Base-by-base conservation (phyloP, 2,329 filamentous ascomycete species). In the Xylariaceae sp. region DNA sequence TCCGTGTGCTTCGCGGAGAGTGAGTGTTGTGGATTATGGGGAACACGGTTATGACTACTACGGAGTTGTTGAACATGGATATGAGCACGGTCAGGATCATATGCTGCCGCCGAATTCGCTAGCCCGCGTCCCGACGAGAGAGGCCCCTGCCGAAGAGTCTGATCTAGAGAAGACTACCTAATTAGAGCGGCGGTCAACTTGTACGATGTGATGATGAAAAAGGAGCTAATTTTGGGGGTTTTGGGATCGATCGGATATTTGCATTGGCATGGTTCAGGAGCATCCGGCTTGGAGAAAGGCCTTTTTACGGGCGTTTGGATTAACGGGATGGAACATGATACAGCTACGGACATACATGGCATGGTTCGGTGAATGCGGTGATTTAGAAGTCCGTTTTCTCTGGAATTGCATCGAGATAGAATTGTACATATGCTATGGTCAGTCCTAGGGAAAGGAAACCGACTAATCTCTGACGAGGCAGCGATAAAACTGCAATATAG, bases 1-100 rank as follows among this genome's bases (percentile, higher is more conserved):
- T 46, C 71, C 71, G 7, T 64, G 65, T 49, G 58, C 66, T 6
- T 69, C 71, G 23, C 64, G 69, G 17, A 62, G 60, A 45, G 48
- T 56, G 28, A 72, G 69, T 40, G 47, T 69, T 4, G n/a, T 36
- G 16, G 33, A 36, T 16, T 36, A 36, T n/a, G 33, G 33, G 8
- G 6, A 16, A 7, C 8, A 36, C 7, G 33, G n/a, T n/a, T n/a
- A n/a, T n/a, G 69, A 71, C 48, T 43, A 52, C 24, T 48, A 40
- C 21, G 33, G 31, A 7, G 24, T 29, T 8, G 45, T 16, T 6
- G 6, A 24, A 11, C 62, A 58, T 21, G 54, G 54, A 14, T 49
- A 39, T 17, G 58, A 17, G 33, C 54, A 37, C 36, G 48, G 31
- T 50, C 56, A 14, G 50, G 48, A 39, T 52, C 58, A 49, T 39